Percentiles rank a stretch among this genome's conserved stretches.
Evolutionary conservation across 768 basidiomycete genomes (phyloP).

Genomic region (Butyriboletus loyo): DNA sequence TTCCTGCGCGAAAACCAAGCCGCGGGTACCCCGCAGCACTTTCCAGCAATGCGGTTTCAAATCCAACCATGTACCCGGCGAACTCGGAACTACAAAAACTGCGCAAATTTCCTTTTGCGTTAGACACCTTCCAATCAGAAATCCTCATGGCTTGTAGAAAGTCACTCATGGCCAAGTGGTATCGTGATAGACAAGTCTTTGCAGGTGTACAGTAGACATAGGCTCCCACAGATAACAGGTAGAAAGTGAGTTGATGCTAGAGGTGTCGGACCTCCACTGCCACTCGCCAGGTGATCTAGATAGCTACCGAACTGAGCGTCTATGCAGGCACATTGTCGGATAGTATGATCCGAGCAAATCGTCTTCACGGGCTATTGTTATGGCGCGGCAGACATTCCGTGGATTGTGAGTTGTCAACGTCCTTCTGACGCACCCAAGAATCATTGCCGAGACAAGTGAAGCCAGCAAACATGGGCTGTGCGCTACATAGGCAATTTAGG

Average conservation of each 20-base stretch:
- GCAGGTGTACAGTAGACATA: no score
- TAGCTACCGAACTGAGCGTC: not conserved
- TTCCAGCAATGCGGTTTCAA: not conserved
- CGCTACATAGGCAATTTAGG: conserved; percentile 3
- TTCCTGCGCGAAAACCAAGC: not conserved
- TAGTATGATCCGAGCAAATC: not conserved
- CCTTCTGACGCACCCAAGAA: not conserved
- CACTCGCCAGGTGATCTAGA: not conserved
- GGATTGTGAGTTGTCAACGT: not conserved
- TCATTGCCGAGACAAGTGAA: not conserved
- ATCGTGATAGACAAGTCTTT: not conserved
- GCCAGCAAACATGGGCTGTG: not conserved
- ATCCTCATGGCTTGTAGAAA: not conserved
- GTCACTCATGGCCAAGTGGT: not conserved
- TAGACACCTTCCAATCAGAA: not conserved
- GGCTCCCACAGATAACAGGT: no score
- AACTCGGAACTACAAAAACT: not conserved
- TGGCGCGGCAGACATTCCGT: not conserved
- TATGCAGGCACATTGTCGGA: not conserved
- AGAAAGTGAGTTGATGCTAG: not conserved
- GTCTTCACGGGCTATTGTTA: not conserved
- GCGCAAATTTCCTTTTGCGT: not conserved
- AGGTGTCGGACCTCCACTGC: not conserved
- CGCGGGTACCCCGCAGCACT: not conserved
- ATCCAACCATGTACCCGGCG: not conserved